A percentile compares a stretch with the other conserved stretches of the same genome.
Conservation (phyloP, 495 filamentous ascomycete species). For the Penicillium psychrofluorescens region DNA sequence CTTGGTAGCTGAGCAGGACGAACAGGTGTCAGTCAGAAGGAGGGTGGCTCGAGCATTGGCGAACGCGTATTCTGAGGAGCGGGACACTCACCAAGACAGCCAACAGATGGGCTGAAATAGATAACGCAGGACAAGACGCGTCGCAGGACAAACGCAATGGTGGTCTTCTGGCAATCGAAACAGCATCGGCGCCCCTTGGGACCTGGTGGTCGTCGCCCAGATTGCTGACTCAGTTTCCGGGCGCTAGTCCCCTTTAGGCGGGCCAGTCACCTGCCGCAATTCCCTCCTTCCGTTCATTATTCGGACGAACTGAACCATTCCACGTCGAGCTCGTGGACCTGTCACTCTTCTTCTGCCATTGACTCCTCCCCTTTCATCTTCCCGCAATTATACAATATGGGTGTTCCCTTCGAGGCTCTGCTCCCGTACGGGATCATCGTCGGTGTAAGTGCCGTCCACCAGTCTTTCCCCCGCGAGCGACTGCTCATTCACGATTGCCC, state of each 20-base stretch:
- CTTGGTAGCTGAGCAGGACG: constrained; percentile 10
- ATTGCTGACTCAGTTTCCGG: constrained; percentile 33
- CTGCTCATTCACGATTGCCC: constrained; percentile 22
- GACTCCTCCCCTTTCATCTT: not conserved
- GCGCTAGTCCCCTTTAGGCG: constrained; percentile 34
- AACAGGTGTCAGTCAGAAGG: constrained; percentile 13
- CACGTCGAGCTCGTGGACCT: not conserved
- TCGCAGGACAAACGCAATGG: constrained; percentile 25
- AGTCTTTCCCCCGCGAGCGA: constrained; percentile 7
- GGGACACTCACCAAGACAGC: constrained; percentile 18
- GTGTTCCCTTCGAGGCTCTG: constrained; percentile 91
- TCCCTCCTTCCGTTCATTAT: not conserved
- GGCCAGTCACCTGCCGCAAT: constrained; percentile 15
- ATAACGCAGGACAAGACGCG: constrained; percentile 23
- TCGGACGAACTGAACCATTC: no score
- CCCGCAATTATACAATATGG: constrained; percentile 53
- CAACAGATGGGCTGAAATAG: constrained; percentile 6
- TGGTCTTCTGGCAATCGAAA: constrained; percentile 27
- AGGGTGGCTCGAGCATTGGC: constrained; percentile 6
- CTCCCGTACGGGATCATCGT: constrained; percentile 91
- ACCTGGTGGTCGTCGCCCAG: constrained; percentile 32
- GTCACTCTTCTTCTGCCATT: not conserved
- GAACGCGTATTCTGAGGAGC: constrained; percentile 16
- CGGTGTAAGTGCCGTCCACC: constrained; percentile 50
- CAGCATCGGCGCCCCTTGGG: constrained; percentile 32